phyloP scores from a whole-genome alignment of 2,329 filamentous ascomycete genomes.

The Seiridium unicorne region DNA sequence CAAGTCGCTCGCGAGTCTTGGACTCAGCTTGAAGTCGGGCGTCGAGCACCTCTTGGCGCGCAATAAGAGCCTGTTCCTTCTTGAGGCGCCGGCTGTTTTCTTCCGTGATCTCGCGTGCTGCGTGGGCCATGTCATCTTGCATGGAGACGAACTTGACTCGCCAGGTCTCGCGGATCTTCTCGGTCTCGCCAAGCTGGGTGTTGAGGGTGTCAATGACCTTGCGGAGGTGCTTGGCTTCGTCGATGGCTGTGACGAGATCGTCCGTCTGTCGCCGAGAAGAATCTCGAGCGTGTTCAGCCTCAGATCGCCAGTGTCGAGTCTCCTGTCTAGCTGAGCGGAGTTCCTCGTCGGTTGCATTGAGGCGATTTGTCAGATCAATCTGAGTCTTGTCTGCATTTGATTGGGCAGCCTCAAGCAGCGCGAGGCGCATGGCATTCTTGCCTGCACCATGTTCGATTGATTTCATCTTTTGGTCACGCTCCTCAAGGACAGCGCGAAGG shows the following conservation, averaged over 20 bases:
- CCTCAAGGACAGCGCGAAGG: conserved; percentile 64
- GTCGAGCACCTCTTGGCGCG: conserved; percentile 77
- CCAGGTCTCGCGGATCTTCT: conserved; percentile 80
- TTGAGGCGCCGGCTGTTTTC: conserved; percentile 79
- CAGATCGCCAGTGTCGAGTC: conserved; percentile 58
- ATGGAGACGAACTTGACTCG: conserved; percentile 80
- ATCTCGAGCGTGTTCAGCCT: conserved; percentile 59
- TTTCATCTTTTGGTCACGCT: conserved; percentile 67
- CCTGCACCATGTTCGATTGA: conserved; percentile 53
- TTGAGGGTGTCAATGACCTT: conserved; percentile 72
- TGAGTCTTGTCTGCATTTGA: conserved; percentile 52
- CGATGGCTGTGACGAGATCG: conserved; percentile 46
- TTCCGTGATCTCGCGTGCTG: conserved; percentile 75
- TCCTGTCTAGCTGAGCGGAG: conserved; percentile 56
- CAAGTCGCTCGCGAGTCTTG: conserved; percentile 65
- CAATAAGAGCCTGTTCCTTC: conserved; percentile 75
- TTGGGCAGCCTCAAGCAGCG: conserved; percentile 68
- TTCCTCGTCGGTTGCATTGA: conserved; percentile 53
- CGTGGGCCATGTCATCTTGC: conserved; percentile 81
- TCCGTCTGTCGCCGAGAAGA: conserved; percentile 45
- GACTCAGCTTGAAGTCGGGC: conserved; percentile 73
- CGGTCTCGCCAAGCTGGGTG: conserved; percentile 80
- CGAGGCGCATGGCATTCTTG: conserved; percentile 59
- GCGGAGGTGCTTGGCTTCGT: conserved; percentile 71
- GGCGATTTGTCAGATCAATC: conserved; percentile 53